Evolutionary conservation across 192 early-diverging fungal species (phyloP).

Genomic region (Coemansia sp.): DNA sequence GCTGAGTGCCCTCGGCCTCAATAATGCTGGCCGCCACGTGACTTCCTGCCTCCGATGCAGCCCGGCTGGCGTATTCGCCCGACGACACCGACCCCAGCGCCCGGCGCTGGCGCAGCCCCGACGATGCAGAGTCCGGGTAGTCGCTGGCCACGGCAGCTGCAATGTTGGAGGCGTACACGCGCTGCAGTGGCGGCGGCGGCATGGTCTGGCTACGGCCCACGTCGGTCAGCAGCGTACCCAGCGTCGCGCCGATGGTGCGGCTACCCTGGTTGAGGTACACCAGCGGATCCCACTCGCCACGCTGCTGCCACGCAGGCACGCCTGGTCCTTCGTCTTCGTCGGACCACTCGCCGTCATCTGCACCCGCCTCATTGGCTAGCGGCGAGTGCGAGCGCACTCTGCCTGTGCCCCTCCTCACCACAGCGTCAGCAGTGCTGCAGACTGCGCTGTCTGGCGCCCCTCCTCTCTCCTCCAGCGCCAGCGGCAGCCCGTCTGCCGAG

Average conservation of each 20-base stretch:
- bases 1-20: constrained; percentile 6
- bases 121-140: not conserved
- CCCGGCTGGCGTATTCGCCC: not conserved
- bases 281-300: constrained; percentile 27
- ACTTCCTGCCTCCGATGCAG: not conserved
- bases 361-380: not conserved
- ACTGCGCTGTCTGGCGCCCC: not conserved
- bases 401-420: not conserved
- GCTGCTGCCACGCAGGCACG: not conserved
- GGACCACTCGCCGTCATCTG: constrained; percentile 4
- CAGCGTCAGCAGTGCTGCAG: not conserved
- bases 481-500: not conserved
- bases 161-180: not conserved
- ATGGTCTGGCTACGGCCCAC: constrained; percentile 6
- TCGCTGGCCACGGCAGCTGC: not conserved
- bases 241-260: constrained; percentile 1
- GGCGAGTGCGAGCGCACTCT: constrained; percentile 5
- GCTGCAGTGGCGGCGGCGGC: not conserved
- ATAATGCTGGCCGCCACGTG: constrained; percentile 20
- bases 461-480: not conserved
- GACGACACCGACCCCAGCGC: not conserved
- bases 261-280: constrained; percentile 19
- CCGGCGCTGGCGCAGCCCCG: constrained; percentile 10
- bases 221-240: constrained; percentile 25
- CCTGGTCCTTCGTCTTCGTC: not conserved